These are phyloP conservation scores for Daedaleopsis sinensis DNA, from an alignment of 768 basidiomycete genomes.

Conservation along the genomic window DNA sequence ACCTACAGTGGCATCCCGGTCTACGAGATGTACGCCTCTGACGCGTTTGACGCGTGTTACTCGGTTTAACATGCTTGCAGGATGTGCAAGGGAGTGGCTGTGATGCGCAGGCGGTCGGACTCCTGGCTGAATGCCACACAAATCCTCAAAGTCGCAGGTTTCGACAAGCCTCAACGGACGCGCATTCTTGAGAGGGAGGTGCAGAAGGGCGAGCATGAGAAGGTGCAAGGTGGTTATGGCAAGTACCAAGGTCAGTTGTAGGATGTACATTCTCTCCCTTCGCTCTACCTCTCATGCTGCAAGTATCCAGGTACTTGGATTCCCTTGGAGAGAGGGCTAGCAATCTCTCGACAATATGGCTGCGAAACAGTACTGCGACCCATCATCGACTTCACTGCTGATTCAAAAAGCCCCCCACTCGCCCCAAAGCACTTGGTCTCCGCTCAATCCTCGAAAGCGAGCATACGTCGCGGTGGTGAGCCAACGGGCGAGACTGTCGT, in stretches of 20 bases:
- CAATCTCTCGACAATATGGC: constrained; percentile 89
- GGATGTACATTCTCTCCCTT: background rate
- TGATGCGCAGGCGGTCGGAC: constrained; percentile 96
- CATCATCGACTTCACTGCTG: constrained; percentile 92
- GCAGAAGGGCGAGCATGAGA: constrained; percentile 98
- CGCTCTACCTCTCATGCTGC: background rate
- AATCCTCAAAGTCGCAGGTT: constrained; percentile 98
- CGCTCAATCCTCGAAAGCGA: constrained; percentile 51
- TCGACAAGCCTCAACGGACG: constrained; percentile 98
- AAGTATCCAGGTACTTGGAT: constrained; percentile 89
- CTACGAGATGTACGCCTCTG: constrained; percentile 78
- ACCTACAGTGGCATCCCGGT: constrained; percentile 94
- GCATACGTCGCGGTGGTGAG: constrained; percentile 29
- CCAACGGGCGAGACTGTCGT: constrained; percentile 32
- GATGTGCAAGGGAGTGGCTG: constrained; percentile 95
- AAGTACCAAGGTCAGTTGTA: constrained; percentile 91
- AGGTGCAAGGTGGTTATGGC: constrained; percentile 98
- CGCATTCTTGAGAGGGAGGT: constrained; percentile 97
- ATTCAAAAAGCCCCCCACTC: constrained; percentile 87
- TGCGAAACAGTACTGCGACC: constrained; percentile 86
- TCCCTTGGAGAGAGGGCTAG: constrained; percentile 87
- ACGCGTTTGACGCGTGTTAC: constrained; percentile 17
- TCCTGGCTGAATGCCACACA: constrained; percentile 99
- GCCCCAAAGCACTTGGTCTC: constrained; percentile 96
- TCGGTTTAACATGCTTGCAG: constrained; percentile 43